These are phyloP conservation scores for Epicoccum nigrum DNA, from an alignment of 2,329 filamentous ascomycete species.

Conservation along the genomic window DNA sequence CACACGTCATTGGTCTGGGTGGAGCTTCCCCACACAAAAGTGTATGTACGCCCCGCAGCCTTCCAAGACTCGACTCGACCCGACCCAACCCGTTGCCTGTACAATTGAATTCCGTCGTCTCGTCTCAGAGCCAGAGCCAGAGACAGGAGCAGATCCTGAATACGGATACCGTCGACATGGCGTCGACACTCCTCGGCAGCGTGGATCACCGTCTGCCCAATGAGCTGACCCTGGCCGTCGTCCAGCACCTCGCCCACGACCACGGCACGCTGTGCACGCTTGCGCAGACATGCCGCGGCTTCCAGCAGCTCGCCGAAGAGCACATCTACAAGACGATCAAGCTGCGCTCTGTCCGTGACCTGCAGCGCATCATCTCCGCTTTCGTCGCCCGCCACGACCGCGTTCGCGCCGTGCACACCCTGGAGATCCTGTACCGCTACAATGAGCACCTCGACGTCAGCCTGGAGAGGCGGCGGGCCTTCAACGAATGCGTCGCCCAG, in stretches of 20 bases:
- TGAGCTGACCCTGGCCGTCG: conserved; percentile 39
- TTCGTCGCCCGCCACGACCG: conserved; percentile 34
- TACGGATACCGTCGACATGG: conserved; percentile 18
- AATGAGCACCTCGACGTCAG: conserved; percentile 27
- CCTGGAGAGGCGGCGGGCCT: conserved; percentile 27
- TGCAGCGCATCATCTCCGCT: conserved; percentile 33
- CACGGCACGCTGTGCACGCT: conserved; percentile 32
- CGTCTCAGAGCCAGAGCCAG: no score
- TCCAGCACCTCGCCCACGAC: conserved; percentile 36
- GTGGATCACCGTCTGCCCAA: conserved; percentile 27
- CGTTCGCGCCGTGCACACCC: conserved; percentile 36
- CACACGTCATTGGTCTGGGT: background rate
- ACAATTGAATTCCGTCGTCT: no score
- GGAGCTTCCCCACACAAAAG: background rate
- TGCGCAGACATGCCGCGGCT: conserved; percentile 36
- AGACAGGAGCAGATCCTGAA: no score
- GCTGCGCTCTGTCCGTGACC: conserved; percentile 33
- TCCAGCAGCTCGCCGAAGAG: conserved; percentile 42
- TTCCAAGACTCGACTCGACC: no score
- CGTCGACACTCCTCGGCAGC: conserved; percentile 23
- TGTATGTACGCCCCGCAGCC: background rate
- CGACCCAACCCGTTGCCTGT: no score
- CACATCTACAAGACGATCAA: conserved; percentile 41
- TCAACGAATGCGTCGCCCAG: conserved; percentile 38
- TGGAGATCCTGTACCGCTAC: conserved; percentile 43